Conservation (phyloP, 2,329 filamentous ascomycete genomes). For the Pseudopyricularia javanii region DNA sequence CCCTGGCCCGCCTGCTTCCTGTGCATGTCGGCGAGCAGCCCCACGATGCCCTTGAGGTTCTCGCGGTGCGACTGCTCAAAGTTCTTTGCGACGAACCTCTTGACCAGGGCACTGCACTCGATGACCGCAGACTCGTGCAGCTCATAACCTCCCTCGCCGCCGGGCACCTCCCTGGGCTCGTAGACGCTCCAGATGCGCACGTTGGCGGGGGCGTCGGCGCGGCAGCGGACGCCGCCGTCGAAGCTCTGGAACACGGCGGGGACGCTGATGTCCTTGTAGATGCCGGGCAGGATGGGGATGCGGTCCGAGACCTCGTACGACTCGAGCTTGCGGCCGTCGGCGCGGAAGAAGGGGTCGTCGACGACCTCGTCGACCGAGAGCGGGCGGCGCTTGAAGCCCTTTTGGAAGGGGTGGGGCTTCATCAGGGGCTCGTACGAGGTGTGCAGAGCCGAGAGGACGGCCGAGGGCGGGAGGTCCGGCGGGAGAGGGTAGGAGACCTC, state of each 20-base stretch:
- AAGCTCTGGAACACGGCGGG: slow-evolving; percentile 30
- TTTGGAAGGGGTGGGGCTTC: slow-evolving; percentile 22
- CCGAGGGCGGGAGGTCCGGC: slow-evolving; percentile 19
- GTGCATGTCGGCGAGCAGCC: slow-evolving; percentile 8
- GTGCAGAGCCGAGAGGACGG: slow-evolving; percentile 25
- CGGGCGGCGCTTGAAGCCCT: slow-evolving; percentile 21
- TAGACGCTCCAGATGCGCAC: slow-evolving; percentile 28
- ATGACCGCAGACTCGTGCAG: slow-evolving; percentile 20
- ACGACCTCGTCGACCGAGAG: slow-evolving; percentile 19
- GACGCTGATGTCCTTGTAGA: slow-evolving; percentile 26
- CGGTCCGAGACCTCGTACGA: slow-evolving; percentile 21
- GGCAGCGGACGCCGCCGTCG: slow-evolving; percentile 25
- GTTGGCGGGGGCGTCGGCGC: slow-evolving; percentile 28
- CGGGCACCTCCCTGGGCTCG: slow-evolving; percentile 7
- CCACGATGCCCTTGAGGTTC: slow-evolving; percentile 17
- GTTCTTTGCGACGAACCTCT: slow-evolving; percentile 19
- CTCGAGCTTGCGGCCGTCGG: slow-evolving; percentile 15
- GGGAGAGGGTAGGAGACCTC: slow-evolving; percentile 29
- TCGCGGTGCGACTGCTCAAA: slow-evolving; percentile 17
- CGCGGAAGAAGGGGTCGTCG: slow-evolving; percentile 28
- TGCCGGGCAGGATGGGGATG: slow-evolving; percentile 23
- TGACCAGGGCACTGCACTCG: slow-evolving; percentile 18
- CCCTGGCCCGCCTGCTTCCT: background rate
- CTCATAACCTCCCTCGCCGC: slow-evolving; percentile 14
- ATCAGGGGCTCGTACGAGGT: slow-evolving; percentile 25